Evolutionary conservation across 805 yeast genomes (phyloP).

Genomic region (Kodamaea jinghongensis): DNA sequence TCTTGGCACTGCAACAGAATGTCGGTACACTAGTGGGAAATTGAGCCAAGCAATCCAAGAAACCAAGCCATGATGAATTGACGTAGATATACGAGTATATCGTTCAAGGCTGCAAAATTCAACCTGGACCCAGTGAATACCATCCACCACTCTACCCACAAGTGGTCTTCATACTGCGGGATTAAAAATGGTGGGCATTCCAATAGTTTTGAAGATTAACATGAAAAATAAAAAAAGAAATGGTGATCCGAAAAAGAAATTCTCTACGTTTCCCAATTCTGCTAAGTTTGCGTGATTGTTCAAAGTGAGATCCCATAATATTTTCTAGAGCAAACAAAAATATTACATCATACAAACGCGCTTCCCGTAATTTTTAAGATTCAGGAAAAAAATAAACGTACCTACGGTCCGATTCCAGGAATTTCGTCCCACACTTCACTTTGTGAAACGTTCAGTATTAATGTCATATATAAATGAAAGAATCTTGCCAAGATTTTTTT

Average conservation of each 20-base stretch:
- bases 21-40: no score
- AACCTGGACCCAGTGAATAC: neutral
- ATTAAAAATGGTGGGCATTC: slow-evolving; percentile 7
- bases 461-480: slow-evolving; percentile 1
- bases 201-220: slow-evolving; percentile 8
- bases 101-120: neutral
- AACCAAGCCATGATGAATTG: slow-evolving; percentile 8
- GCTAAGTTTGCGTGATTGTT: no score
- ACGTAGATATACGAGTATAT: slow-evolving; percentile 4
- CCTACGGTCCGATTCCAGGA: no score
- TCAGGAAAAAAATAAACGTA: no score
- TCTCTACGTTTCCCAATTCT: no score
- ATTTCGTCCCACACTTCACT: neutral
- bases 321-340: no score
- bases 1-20: no score
- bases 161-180: neutral
- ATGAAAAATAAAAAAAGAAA: neutral
- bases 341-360: no score
- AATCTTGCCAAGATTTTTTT: slow-evolving; percentile 6
- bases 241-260: no score
- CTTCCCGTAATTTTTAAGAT: no score
- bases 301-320: no score
- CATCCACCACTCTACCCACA: neutral
- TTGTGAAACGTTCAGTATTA: neutral
- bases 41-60: slow-evolving; percentile 7